A percentile compares a stretch with the other conserved stretches of the same genome.
Conservation (phyloP, 2,329 filamentous ascomycete genomes). For the Aspergillus tamarii region DNA sequence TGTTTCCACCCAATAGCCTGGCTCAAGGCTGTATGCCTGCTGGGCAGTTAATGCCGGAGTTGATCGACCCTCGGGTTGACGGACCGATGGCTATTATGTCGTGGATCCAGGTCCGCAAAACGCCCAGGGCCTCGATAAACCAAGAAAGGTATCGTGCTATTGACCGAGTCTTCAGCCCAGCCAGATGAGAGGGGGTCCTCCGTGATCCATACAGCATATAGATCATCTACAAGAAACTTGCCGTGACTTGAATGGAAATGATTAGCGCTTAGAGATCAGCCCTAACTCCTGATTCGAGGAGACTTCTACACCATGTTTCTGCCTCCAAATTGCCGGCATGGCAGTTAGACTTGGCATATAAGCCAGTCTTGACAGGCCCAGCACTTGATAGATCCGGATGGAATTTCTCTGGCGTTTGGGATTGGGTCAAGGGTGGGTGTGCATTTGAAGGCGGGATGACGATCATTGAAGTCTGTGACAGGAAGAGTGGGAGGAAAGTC, state of each 20-base stretch:
- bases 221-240: slow-evolving; percentile 14
- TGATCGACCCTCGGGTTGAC: slow-evolving; percentile 21
- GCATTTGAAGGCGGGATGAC: not conserved
- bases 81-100: slow-evolving; percentile 21
- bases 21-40: slow-evolving; percentile 8
- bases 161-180: slow-evolving; percentile 7
- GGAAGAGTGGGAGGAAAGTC: slow-evolving; percentile 10
- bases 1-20: not conserved
- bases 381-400: not conserved
- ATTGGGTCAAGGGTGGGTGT: not conserved
- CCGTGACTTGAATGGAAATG: slow-evolving; percentile 33
- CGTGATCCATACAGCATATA: slow-evolving; percentile 12
- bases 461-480: slow-evolving; percentile 8
- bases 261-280: slow-evolving; percentile 22
- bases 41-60: slow-evolving; percentile 6
- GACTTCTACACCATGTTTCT: slow-evolving; percentile 6
- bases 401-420: not conserved
- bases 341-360: not conserved
- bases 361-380: not conserved
- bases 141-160: slow-evolving; percentile 15
- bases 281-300: slow-evolving; percentile 22
- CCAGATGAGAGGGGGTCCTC: slow-evolving; percentile 2
- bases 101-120: not conserved
- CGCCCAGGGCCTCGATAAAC: not conserved
- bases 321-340: slow-evolving; percentile 4